Percentiles rank a stretch among this genome's conserved stretches.
These are phyloP conservation scores for Microthlaspi erraticum DNA, from an alignment of 345 rosid species.

Conservation along the genomic window DNA sequence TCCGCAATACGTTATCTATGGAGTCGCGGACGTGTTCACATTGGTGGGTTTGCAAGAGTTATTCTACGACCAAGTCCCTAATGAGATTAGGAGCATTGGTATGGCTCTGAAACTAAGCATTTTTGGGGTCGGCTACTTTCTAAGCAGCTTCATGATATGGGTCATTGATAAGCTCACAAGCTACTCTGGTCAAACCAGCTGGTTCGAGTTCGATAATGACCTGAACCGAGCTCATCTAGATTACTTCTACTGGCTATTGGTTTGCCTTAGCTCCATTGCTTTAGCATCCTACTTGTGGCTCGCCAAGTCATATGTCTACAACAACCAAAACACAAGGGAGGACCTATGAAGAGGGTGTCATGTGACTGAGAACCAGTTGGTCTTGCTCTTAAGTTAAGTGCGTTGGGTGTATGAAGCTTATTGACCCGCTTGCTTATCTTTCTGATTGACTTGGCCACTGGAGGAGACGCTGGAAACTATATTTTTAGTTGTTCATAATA, in stretches of 20 bases:
- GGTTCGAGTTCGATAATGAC: constrained; percentile 61
- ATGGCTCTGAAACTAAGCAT: constrained; percentile 58
- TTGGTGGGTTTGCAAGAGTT: constrained; percentile 63
- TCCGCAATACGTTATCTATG: constrained; percentile 44
- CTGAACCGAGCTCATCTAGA: constrained; percentile 58
- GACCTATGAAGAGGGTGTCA: too few species aligned
- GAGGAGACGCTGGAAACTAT: too few species aligned
- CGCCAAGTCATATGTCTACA: constrained; percentile 40
- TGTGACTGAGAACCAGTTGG: too few species aligned
- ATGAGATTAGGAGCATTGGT: constrained; percentile 58
- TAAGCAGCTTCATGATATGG: constrained; percentile 57
- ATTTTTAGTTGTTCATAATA: too few species aligned
- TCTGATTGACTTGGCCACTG: too few species aligned
- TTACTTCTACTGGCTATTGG: constrained; percentile 58
- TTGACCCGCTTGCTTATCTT: too few species aligned
- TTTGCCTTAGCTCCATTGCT: constrained; percentile 27
- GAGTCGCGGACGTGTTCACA: constrained; percentile 50
- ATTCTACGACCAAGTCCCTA: constrained; percentile 64
- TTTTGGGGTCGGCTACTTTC: constrained; percentile 54
- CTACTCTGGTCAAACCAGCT: constrained; percentile 47
- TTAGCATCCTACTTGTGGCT: constrained; percentile 29
- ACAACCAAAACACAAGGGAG: neutral
- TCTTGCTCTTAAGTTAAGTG: too few species aligned
- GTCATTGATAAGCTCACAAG: constrained; percentile 48
- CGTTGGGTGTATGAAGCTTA: too few species aligned